Percentiles rank a stretch among this genome's conserved stretches.
Evolutionary conservation across 2,329 filamentous ascomycete species (phyloP).

Genomic region (Pseudogymnoascus verrucosus): DNA sequence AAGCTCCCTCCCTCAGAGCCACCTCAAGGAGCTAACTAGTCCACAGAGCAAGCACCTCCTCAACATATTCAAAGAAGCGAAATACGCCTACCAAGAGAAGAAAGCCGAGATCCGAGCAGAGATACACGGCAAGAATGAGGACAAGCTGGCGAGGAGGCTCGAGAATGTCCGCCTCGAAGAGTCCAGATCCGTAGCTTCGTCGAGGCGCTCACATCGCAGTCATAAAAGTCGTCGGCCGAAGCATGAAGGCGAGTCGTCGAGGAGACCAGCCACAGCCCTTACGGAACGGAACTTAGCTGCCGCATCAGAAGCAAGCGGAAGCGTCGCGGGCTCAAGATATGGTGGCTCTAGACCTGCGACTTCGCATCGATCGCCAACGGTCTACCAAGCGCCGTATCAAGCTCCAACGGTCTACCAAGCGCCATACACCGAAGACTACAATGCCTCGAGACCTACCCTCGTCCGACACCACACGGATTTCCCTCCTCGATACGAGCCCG

Average conservation of each 20-base stretch:
- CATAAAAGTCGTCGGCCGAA: constrained; percentile 23
- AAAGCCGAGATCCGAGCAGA: constrained; percentile 74
- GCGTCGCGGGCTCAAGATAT: constrained; percentile 18
- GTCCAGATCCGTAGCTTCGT: constrained; percentile 34
- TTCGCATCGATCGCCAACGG: constrained; percentile 18
- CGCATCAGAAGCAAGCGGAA: constrained; percentile 21
- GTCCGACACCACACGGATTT: constrained; percentile 23
- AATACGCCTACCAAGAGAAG: constrained; percentile 77
- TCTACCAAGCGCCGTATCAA: background rate
- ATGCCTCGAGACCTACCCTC: constrained; percentile 15
- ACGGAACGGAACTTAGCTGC: constrained; percentile 20
- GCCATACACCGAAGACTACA: constrained; percentile 16
- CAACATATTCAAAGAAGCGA: constrained; percentile 86
- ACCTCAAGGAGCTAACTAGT: constrained; percentile 13
- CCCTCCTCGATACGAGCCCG: constrained; percentile 9
- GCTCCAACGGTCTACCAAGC: background rate
- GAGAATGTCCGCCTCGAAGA: constrained; percentile 22
- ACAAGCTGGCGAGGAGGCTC: constrained; percentile 50
- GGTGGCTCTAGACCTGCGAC: constrained; percentile 16
- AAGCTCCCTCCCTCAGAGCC: constrained; percentile 10
- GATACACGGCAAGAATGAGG: constrained; percentile 49
- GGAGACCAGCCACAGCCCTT: constrained; percentile 14
- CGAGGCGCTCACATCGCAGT: constrained; percentile 29
- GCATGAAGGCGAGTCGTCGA: constrained; percentile 8
- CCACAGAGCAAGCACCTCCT: constrained; percentile 81